These are phyloP conservation scores for Ananas comosus DNA, from an alignment of 176 grass and related monocot species.

Conservation along the genomic window DNA sequence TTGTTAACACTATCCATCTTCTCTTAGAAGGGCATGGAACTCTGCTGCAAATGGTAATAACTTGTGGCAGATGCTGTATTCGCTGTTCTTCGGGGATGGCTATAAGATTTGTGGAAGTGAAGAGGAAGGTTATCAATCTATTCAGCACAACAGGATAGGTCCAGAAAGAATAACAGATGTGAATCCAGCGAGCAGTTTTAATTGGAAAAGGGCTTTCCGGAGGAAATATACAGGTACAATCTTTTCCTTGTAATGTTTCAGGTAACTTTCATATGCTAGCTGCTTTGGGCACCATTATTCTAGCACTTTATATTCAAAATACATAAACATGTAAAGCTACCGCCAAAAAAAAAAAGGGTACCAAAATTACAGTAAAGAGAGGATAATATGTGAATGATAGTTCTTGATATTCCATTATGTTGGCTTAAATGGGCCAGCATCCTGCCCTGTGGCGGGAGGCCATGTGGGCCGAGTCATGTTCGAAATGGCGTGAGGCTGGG, in stretches of 20 bases:
- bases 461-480: no score
- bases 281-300: neutral
- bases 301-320: no score
- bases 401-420: no score
- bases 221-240: constrained; percentile 29
- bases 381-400: no score
- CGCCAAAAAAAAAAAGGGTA: no score
- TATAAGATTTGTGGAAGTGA: neutral
- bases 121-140: neutral
- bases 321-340: no score
- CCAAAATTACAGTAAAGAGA: no score
- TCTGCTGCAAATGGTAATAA: constrained; percentile 56
- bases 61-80: constrained; percentile 63
- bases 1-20: constrained; percentile 9
- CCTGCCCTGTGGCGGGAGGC: no score
- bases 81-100: constrained; percentile 37
- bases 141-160: neutral
- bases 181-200: constrained; percentile 17
- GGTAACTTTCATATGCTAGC: neutral
- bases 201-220: constrained; percentile 46
- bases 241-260: neutral
- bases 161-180: constrained; percentile 4
- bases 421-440: no score
- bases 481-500: no score
- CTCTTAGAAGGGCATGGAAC: constrained; percentile 74